These are phyloP conservation scores for Cercospora nicotianae DNA, from an alignment of 2,329 filamentous ascomycete species.

Conservation along the genomic window DNA sequence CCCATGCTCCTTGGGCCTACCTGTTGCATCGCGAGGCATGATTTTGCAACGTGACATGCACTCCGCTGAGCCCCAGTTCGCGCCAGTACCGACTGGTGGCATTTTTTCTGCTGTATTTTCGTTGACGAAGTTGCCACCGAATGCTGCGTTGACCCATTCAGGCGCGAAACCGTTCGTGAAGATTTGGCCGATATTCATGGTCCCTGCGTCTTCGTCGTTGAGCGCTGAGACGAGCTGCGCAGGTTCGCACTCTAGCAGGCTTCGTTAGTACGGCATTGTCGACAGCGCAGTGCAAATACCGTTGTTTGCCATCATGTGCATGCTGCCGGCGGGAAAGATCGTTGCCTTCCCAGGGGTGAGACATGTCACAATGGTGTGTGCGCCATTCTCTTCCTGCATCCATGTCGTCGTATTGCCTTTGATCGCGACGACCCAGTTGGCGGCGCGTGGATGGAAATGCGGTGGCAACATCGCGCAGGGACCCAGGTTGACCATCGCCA, in stretches of 20 bases:
- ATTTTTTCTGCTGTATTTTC: conserved; percentile 38
- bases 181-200: conserved; percentile 50
- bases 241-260: conserved; percentile 48
- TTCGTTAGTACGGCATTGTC: not conserved
- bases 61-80: conserved; percentile 43
- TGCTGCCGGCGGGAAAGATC: conserved; percentile 50
- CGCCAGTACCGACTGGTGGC: conserved; percentile 45
- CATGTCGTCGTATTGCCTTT: conserved; percentile 53
- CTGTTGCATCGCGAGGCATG: conserved; percentile 11
- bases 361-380: conserved; percentile 43
- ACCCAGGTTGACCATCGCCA: conserved; percentile 46
- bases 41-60: conserved; percentile 42
- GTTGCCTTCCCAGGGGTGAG: conserved; percentile 51
- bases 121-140: conserved; percentile 42
- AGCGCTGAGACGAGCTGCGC: conserved; percentile 53
- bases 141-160: conserved; percentile 47
- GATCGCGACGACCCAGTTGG: conserved; percentile 52
- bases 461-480: conserved; percentile 55
- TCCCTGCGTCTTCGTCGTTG: conserved; percentile 53
- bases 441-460: conserved; percentile 53
- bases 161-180: conserved; percentile 43
- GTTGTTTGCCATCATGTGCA: conserved; percentile 55
- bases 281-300: conserved; percentile 37
- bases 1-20: conserved; percentile 9
- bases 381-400: conserved; percentile 56